Percentiles rank a stretch among this genome's conserved stretches.
Evolutionary conservation across 2,329 filamentous ascomycete species (phyloP).

Genomic region (Aspergillus viridinutans): DNA sequence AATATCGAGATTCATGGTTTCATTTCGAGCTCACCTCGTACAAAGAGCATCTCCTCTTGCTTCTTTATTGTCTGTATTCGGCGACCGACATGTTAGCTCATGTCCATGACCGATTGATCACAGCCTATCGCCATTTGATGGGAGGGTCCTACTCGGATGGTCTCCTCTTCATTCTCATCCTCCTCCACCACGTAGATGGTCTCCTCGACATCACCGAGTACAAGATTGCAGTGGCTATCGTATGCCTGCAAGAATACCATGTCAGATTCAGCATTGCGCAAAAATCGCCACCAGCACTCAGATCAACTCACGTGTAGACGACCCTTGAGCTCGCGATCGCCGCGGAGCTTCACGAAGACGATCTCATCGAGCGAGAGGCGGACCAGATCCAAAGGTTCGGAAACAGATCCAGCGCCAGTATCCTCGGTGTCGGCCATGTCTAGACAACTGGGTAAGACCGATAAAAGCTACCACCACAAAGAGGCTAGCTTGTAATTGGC

Average conservation of each 20-base stretch:
- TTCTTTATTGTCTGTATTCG: constrained; percentile 75
- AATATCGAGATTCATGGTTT: not conserved
- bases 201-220: constrained; percentile 94
- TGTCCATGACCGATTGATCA: not conserved
- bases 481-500: not conserved
- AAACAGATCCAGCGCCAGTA: constrained; percentile 62
- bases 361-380: constrained; percentile 91
- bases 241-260: constrained; percentile 64
- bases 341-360: constrained; percentile 94
- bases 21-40: constrained; percentile 66
- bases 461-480: not conserved
- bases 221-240: constrained; percentile 96
- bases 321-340: constrained; percentile 92
- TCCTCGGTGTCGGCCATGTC: constrained; percentile 81
- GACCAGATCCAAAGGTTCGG: constrained; percentile 93
- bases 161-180: constrained; percentile 70
- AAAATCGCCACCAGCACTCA: not conserved
- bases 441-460: constrained; percentile 1
- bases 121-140: not conserved
- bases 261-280: not conserved
- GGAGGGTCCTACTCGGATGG: constrained; percentile 59
- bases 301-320: constrained; percentile 72
- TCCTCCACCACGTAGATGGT: constrained; percentile 93
- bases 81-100: constrained; percentile 9
- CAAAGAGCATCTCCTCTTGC: constrained; percentile 98